Conservation (phyloP, 2,329 filamentous ascomycete species). For the Arthrobotrys musiformis region DNA sequence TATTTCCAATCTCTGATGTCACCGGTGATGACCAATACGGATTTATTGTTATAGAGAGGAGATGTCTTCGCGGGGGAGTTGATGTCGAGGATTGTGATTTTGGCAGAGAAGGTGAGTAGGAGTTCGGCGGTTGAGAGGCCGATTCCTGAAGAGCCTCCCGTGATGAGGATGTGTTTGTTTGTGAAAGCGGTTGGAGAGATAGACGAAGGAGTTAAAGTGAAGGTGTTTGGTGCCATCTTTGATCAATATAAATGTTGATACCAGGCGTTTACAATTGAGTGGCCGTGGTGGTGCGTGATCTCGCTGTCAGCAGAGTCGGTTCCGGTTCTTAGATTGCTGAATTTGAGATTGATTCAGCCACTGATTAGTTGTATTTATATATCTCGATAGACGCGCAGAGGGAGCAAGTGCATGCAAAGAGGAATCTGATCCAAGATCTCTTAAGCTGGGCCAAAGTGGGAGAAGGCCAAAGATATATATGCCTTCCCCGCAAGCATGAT, state of each 20-base stretch:
- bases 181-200: conserved; percentile 32
- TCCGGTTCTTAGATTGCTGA: too few relatives aligned
- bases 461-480: conserved; percentile 30
- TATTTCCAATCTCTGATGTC: conserved; percentile 65
- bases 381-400: neutral
- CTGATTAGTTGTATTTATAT: too few relatives aligned
- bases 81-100: conserved; percentile 64
- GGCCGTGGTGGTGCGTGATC: neutral
- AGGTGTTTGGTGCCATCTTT: conserved; percentile 43
- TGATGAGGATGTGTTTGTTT: conserved; percentile 53
- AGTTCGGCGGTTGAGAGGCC: conserved; percentile 62
- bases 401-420: neutral
- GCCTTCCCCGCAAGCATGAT: neutral
- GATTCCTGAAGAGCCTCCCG: conserved; percentile 54
- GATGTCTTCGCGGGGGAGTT: conserved; percentile 61
- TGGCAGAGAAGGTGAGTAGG: conserved; percentile 63
- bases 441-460: conserved; percentile 13
- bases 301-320: neutral
- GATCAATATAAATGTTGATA: neutral
- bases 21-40: conserved; percentile 63
- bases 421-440: neutral
- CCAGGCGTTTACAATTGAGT: too few relatives aligned
- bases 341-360: too few relatives aligned
- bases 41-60: conserved; percentile 57
- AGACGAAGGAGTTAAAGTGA: conserved; percentile 33